These are phyloP conservation scores for Blechomonas ayalai DNA, from an alignment of 208 protist genomes.

Conservation along the genomic window DNA sequence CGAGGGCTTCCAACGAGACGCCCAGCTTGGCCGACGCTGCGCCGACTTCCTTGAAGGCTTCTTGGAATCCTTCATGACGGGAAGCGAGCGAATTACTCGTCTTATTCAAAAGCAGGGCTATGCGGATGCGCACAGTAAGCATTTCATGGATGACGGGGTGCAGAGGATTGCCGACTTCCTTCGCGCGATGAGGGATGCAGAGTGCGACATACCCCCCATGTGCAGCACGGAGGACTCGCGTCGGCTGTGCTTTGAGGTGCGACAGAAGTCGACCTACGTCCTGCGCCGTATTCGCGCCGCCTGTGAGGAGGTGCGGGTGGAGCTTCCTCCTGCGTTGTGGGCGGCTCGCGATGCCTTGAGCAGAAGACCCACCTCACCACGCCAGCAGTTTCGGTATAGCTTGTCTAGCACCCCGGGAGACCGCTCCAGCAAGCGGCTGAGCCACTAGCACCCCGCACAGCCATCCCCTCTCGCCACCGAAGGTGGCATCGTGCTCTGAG, in stretches of 20 bases:
- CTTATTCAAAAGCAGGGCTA: constrained; percentile 29
- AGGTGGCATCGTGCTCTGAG: no score
- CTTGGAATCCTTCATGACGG: constrained; percentile 30
- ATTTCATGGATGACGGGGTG: constrained; percentile 36
- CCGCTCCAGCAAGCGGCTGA: no score
- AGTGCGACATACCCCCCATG: constrained; percentile 28
- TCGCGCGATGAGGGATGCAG: constrained; percentile 22
- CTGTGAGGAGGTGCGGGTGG: constrained; percentile 35
- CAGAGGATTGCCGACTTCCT: constrained; percentile 34
- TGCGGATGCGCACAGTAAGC: constrained; percentile 34
- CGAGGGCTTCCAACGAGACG: constrained; percentile 25
- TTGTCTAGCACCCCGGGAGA: no score
- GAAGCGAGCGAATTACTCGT: constrained; percentile 27
- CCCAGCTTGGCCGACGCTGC: constrained; percentile 18
- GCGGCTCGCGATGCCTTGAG: constrained; percentile 30
- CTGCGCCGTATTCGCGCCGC: constrained; percentile 43
- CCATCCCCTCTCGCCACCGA: no score
- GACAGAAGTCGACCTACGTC: constrained; percentile 34
- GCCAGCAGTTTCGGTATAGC: constrained; percentile 6
- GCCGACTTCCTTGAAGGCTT: constrained; percentile 32
- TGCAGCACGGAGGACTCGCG: constrained; percentile 37
- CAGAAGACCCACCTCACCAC: constrained; percentile 4
- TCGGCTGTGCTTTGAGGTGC: constrained; percentile 18
- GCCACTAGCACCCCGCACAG: no score
- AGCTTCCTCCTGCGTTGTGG: constrained; percentile 19